phyloP scores from a whole-genome alignment of 352 stramenopile species.

The Blastocystis sp. region DNA sequence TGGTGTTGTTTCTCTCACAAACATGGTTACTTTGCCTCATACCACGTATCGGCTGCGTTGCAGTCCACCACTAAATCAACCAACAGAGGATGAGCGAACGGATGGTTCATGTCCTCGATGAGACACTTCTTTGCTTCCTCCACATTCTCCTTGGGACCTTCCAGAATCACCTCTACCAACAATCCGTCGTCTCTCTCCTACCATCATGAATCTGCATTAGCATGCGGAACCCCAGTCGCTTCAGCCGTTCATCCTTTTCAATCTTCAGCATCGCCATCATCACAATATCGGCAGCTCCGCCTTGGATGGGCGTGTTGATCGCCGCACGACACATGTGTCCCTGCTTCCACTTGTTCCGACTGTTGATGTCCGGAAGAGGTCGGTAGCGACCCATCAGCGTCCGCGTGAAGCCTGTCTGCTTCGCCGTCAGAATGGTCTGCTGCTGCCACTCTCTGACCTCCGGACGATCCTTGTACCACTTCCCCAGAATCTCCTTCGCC shows the following conservation, averaged over 20 bases:
- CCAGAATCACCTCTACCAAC: conserved; percentile 95
- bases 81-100: conserved; percentile 78
- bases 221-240: conserved; percentile 87
- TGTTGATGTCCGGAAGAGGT: conserved; percentile 81
- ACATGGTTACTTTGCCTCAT: conserved; percentile 86
- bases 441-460: conserved; percentile 79
- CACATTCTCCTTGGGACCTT: conserved; percentile 87
- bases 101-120: conserved; percentile 88
- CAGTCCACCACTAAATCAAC: conserved; percentile 81
- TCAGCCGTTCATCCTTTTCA: conserved; percentile 77
- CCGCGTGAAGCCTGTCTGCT: conserved; percentile 70
- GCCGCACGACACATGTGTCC: conserved; percentile 80
- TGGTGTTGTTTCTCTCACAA: not conserved
- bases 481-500: conserved; percentile 76
- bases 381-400: conserved; percentile 93
- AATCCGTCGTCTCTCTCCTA: not conserved
- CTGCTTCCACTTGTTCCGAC: conserved; percentile 60
- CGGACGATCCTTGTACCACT: conserved; percentile 85
- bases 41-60: conserved; percentile 91
- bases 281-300: conserved; percentile 89
- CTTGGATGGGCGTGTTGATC: conserved; percentile 99
- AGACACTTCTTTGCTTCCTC: conserved; percentile 76
- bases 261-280: conserved; percentile 99
- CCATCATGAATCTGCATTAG: conserved; percentile 74
- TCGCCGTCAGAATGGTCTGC: conserved; percentile 77